Percentiles rank a stretch among this genome's conserved stretches.
Conservation (phyloP, 805 yeast species). For the Isabelozyma heimii region DNA sequence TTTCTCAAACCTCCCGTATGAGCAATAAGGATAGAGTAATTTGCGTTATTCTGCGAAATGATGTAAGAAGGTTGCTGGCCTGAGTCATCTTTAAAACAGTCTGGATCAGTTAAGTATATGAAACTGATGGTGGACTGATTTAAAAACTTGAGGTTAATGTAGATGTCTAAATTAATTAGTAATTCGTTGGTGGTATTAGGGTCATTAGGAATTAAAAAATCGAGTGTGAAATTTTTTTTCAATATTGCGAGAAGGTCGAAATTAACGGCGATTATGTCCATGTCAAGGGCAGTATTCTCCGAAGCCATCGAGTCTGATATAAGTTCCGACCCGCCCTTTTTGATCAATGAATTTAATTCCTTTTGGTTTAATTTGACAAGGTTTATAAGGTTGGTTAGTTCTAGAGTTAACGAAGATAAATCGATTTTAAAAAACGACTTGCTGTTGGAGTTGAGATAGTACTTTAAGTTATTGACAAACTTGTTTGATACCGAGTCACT, state of each 20-base stretch:
- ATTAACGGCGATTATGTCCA: slow-evolving; percentile 3
- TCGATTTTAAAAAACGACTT: slow-evolving; percentile 61
- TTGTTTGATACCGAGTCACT: slow-evolving; percentile 16
- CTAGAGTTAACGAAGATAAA: slow-evolving; percentile 58
- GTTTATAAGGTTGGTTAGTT: slow-evolving; percentile 40
- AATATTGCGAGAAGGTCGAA: slow-evolving; percentile 31
- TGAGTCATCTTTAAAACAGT: slow-evolving; percentile 9
- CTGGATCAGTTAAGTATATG: slow-evolving; percentile 18
- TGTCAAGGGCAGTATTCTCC: not conserved
- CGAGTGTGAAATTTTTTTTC: slow-evolving; percentile 36
- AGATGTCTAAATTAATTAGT: slow-evolving; percentile 31
- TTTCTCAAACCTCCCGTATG: slow-evolving; percentile 41
- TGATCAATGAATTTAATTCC: not conserved
- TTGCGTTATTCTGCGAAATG: slow-evolving; percentile 22
- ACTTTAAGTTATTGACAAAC: slow-evolving; percentile 27
- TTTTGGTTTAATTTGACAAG: slow-evolving; percentile 8
- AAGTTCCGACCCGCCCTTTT: not conserved
- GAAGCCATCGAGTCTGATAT: not conserved
- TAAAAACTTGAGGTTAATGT: slow-evolving; percentile 24
- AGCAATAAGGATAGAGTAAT: slow-evolving; percentile 29
- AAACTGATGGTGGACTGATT: slow-evolving; percentile 15
- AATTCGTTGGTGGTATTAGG: slow-evolving; percentile 30
- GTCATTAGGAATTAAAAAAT: slow-evolving; percentile 33
- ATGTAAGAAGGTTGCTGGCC: slow-evolving; percentile 24
- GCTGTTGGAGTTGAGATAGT: slow-evolving; percentile 38